Evolutionary conservation across 345 rosid species (phyloP).

Genomic region (Salix dunnii): DNA sequence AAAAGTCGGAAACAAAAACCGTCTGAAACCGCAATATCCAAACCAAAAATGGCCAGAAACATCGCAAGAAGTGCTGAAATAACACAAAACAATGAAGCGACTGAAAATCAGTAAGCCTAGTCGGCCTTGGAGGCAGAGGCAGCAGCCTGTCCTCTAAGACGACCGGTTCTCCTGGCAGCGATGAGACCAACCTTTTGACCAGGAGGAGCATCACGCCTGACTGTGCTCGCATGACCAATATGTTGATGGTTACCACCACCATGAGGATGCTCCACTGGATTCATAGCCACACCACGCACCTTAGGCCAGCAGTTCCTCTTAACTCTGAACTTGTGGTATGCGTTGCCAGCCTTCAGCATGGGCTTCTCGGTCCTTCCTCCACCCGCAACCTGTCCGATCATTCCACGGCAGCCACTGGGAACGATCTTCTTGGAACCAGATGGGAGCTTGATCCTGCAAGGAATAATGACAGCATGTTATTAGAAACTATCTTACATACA

Average conservation of each 20-base stretch:
- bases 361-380: conserved; percentile 86
- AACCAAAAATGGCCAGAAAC: neutral
- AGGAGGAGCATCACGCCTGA: conserved; percentile 70
- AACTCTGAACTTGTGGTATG: conserved; percentile 65
- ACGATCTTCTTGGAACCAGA: conserved; percentile 69
- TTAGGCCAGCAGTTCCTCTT: conserved; percentile 85
- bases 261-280: conserved; percentile 84
- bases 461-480: neutral
- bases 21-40: neutral
- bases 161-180: conserved; percentile 75
- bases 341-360: conserved; percentile 66
- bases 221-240: conserved; percentile 72
- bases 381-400: conserved; percentile 75
- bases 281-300: conserved; percentile 90
- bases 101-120: conserved; percentile 27
- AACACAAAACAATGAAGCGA: neutral
- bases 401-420: conserved; percentile 69
- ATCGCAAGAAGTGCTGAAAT: neutral
- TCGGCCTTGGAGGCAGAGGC: conserved; percentile 65
- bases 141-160: conserved; percentile 64
- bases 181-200: conserved; percentile 78
- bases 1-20: neutral
- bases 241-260: conserved; percentile 91
- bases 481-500: neutral
- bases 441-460: conserved; percentile 59